A percentile compares a stretch with the other conserved stretches of the same genome.
These are phyloP conservation scores for Sugiyamaella mastotermitis DNA, from an alignment of 805 yeast genomes.

Conservation along the genomic window DNA sequence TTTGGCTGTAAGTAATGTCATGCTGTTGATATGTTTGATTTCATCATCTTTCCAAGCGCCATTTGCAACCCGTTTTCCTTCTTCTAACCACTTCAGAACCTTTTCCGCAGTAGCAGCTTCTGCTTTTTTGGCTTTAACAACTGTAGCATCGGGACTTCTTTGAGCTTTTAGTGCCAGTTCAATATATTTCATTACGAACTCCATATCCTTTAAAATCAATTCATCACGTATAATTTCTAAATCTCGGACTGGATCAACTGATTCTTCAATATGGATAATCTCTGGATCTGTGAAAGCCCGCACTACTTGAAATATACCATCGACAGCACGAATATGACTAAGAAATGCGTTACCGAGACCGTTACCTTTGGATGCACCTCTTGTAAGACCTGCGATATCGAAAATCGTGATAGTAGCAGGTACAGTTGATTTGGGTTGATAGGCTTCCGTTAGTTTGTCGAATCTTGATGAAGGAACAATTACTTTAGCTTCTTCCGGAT, in stretches of 20 bases:
- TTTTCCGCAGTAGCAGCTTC: slow-evolving; percentile 50
- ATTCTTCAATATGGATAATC: slow-evolving; percentile 94
- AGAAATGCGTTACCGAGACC: slow-evolving; percentile 97
- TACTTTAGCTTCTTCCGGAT: slow-evolving; percentile 97
- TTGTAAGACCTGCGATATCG: slow-evolving; percentile 97
- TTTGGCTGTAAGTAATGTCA: slow-evolving; percentile 88
- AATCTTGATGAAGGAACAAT: slow-evolving; percentile 88
- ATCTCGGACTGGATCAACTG: slow-evolving; percentile 93
- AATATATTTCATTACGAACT: slow-evolving; percentile 83
- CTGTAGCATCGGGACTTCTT: slow-evolving; percentile 33
- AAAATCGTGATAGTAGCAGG: slow-evolving; percentile 91
- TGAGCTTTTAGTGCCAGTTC: slow-evolving; percentile 36
- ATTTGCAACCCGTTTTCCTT: slow-evolving; percentile 83
- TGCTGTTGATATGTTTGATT: slow-evolving; percentile 81
- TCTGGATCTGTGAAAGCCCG: slow-evolving; percentile 98
- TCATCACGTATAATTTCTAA: slow-evolving; percentile 87
- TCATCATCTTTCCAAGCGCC: slow-evolving; percentile 85
- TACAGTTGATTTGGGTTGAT: slow-evolving; percentile 75
- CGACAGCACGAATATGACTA: slow-evolving; percentile 94
- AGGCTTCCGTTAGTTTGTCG: slow-evolving; percentile 66
- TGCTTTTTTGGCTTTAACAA: slow-evolving; percentile 18
- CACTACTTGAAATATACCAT: slow-evolving; percentile 95
- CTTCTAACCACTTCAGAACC: slow-evolving; percentile 71
- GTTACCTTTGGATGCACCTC: slow-evolving; percentile 95
- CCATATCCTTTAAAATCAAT: slow-evolving; percentile 93